phyloP scores from a whole-genome alignment of 225 moss, liverwort and hornwort species.

The Thuidium tamariscinum region DNA sequence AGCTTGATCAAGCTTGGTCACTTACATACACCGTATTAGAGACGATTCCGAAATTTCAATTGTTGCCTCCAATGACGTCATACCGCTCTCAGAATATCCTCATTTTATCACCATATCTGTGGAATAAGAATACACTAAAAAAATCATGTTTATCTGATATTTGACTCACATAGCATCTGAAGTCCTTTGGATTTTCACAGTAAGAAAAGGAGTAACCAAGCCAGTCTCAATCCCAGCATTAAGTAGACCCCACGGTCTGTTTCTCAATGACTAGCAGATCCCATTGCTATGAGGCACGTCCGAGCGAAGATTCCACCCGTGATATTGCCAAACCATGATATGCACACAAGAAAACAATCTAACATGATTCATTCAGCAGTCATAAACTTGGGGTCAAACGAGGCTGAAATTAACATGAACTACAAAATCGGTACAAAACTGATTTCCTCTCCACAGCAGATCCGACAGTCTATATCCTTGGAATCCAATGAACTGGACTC shows the following conservation, averaged over 20 bases:
- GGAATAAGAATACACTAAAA: neutral
- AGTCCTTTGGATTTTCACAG: neutral
- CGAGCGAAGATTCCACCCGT: neutral
- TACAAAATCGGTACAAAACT: constrained; percentile 4
- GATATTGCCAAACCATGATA: neutral
- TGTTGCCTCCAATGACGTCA: neutral
- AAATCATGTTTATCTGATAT: neutral
- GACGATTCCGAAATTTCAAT: neutral
- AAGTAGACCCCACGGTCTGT: neutral
- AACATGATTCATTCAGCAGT: neutral
- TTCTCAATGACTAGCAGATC: neutral
- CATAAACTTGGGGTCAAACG: neutral
- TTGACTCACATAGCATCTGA: neutral
- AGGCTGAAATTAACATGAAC: neutral
- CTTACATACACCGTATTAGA: no score
- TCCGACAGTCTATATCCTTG: neutral
- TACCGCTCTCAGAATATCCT: neutral
- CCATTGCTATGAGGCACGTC: neutral
- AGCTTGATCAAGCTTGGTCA: neutral
- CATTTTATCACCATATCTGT: neutral
- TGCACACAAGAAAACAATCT: neutral
- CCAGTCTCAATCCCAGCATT: neutral
- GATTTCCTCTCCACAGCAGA: constrained; percentile 6
- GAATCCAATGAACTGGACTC: constrained; percentile 4
- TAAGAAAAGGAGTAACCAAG: neutral